phyloP scores from a whole-genome alignment of 2,329 filamentous ascomycete genomes.

The Ophiostoma australiae region DNA sequence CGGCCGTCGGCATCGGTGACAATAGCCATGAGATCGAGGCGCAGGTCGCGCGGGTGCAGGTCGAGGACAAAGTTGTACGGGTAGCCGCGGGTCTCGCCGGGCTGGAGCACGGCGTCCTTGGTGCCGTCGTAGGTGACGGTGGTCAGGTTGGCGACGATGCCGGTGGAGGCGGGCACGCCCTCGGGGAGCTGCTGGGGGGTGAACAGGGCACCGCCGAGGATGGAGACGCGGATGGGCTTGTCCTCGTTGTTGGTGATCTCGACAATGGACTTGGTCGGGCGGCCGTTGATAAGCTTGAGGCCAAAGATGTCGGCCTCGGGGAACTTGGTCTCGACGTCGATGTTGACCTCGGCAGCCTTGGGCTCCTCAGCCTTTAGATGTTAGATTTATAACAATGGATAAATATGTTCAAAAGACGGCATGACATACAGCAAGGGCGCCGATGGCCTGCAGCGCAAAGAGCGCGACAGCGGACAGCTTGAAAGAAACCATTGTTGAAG shows the following conservation, averaged over 20 bases:
- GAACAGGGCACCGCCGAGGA: constrained; percentile 71
- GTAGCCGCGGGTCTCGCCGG: constrained; percentile 67
- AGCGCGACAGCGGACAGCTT: constrained; percentile 67
- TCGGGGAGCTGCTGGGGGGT: constrained; percentile 49
- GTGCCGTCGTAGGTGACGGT: constrained; percentile 66
- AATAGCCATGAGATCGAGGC: constrained; percentile 70
- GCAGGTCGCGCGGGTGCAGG: constrained; percentile 86
- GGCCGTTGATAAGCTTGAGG: constrained; percentile 91
- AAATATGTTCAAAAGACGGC: not conserved
- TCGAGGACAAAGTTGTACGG: constrained; percentile 84
- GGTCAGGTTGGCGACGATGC: constrained; percentile 79
- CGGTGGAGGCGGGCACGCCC: constrained; percentile 44
- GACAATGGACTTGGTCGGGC: constrained; percentile 74
- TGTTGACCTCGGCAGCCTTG: constrained; percentile 48
- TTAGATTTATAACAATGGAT: too few relatives aligned
- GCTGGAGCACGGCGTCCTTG: constrained; percentile 51
- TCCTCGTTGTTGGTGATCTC: constrained; percentile 81
- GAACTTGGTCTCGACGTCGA: constrained; percentile 60
- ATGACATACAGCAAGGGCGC: constrained; percentile 56
- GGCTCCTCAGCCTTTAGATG: constrained; percentile 27
- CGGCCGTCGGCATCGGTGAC: constrained; percentile 59
- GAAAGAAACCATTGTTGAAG: constrained; percentile 63
- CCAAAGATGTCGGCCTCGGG: constrained; percentile 79
- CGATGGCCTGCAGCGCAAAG: constrained; percentile 63
- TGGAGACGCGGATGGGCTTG: constrained; percentile 65